phyloP scores from a whole-genome alignment of 805 yeast genomes.

The Candida suzukii region DNA sequence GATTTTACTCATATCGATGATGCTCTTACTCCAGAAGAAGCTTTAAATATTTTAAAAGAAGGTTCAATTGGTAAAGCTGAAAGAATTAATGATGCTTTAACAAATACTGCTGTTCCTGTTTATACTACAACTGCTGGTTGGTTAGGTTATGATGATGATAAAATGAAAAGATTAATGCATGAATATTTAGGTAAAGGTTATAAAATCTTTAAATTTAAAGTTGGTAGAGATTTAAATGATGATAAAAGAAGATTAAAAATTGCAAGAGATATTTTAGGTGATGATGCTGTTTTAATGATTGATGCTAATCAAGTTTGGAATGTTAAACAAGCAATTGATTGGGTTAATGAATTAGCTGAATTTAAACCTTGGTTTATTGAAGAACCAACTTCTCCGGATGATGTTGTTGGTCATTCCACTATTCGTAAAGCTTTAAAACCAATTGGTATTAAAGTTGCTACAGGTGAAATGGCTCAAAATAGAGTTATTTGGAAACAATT shows the following conservation, averaged over 20 bases:
- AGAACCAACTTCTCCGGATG: constrained; percentile 21
- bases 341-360: constrained; percentile 12
- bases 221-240: constrained; percentile 30
- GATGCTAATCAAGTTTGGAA: constrained; percentile 21
- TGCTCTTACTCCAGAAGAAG: constrained; percentile 36
- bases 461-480: constrained; percentile 20
- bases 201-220: constrained; percentile 33
- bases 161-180: constrained; percentile 26
- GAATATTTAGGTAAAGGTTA: constrained; percentile 31
- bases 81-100: constrained; percentile 25
- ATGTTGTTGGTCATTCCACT: constrained; percentile 15
- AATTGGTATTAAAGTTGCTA: constrained; percentile 15
- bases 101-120: constrained; percentile 32
- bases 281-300: constrained; percentile 22
- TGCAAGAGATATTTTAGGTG: constrained; percentile 34
- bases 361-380: constrained; percentile 18
- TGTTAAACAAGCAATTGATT: constrained; percentile 18
- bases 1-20: constrained; percentile 37
- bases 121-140: constrained; percentile 41
- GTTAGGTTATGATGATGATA: constrained; percentile 35
- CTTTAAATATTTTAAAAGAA: constrained; percentile 23
- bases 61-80: constrained; percentile 24
- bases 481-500: constrained; percentile 19
- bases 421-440: constrained; percentile 15
- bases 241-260: constrained; percentile 28